phyloP scores from a whole-genome alignment of 768 basidiomycete genomes.

The Leccinum barrowsii region DNA sequence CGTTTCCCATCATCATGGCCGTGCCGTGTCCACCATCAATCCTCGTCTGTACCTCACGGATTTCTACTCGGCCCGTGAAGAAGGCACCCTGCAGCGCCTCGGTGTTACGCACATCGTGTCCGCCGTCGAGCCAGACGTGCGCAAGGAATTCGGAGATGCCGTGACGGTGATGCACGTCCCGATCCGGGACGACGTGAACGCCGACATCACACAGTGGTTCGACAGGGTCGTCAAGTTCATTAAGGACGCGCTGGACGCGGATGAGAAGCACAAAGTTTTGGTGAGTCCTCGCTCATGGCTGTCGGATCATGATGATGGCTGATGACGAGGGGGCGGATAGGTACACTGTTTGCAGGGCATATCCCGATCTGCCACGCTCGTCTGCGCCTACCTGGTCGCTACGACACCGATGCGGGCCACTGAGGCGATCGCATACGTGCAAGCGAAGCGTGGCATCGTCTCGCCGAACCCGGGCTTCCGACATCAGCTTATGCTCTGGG shows the following conservation, averaged over 20 bases:
- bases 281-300: slow-evolving; percentile 32
- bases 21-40: slow-evolving; percentile 33
- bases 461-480: slow-evolving; percentile 68
- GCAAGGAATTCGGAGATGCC: slow-evolving; percentile 18
- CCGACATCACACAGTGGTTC: slow-evolving; percentile 45
- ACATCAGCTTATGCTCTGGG: slow-evolving; percentile 47
- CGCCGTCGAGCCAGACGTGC: slow-evolving; percentile 46
- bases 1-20: slow-evolving; percentile 9
- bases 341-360: slow-evolving; percentile 78
- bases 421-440: slow-evolving; percentile 55
- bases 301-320: not conserved
- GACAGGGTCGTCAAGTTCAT: slow-evolving; percentile 53
- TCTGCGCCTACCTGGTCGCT: slow-evolving; percentile 67
- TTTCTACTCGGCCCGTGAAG: slow-evolving; percentile 50
- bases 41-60: slow-evolving; percentile 64
- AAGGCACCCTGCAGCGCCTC: slow-evolving; percentile 44
- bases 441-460: slow-evolving; percentile 55
- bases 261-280: slow-evolving; percentile 43
- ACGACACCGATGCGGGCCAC: slow-evolving; percentile 46
- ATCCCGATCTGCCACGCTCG: slow-evolving; percentile 71
- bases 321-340: slow-evolving; percentile 31
- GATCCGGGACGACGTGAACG: slow-evolving; percentile 38
- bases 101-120: slow-evolving; percentile 76
- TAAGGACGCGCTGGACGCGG: slow-evolving; percentile 41
- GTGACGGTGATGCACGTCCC: slow-evolving; percentile 53